A percentile compares a stretch with the other conserved stretches of the same genome.
Evolutionary conservation across 1,284 basidiomycete genomes (phyloP).

Genomic region (Microbotryomycetes sp.): DNA sequence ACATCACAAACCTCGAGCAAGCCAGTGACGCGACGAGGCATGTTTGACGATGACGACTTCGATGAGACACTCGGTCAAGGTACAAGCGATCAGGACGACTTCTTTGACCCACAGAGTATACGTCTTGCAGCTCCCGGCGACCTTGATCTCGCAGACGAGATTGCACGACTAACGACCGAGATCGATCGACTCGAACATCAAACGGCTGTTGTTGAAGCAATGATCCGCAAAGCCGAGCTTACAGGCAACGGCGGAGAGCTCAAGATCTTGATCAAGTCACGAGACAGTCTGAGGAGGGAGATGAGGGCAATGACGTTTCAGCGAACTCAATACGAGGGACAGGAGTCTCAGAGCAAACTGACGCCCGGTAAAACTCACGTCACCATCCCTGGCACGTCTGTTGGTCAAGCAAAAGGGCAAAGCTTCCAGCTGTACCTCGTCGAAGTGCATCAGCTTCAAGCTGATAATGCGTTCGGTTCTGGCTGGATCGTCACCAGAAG

Average conservation of each 20-base stretch:
- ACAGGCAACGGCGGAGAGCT: constrained; percentile 83
- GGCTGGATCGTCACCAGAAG: constrained; percentile 87
- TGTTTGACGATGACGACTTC: constrained; percentile 42
- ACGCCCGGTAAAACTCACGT: constrained; percentile 71
- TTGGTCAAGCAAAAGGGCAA: constrained; percentile 60
- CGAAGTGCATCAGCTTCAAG: constrained; percentile 76
- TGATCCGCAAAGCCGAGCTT: constrained; percentile 88
- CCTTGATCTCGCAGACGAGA: constrained; percentile 74
- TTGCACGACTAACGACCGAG: constrained; percentile 64
- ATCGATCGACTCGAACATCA: constrained; percentile 71
- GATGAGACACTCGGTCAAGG: constrained; percentile 5
- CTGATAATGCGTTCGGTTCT: constrained; percentile 64
- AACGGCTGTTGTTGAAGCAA: constrained; percentile 69
- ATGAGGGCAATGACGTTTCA: constrained; percentile 78
- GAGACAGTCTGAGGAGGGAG: constrained; percentile 71
- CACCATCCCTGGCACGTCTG: constrained; percentile 62
- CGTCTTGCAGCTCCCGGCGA: constrained; percentile 75
- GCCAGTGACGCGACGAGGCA: constrained; percentile 16
- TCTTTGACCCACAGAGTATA: constrained; percentile 47
- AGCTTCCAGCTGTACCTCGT: constrained; percentile 82
- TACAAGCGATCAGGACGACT: constrained; percentile 7
- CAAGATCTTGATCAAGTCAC: constrained; percentile 70
- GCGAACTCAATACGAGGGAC: constrained; percentile 81
- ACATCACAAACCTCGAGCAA: too few relatives aligned
- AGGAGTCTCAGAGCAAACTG: constrained; percentile 76